Evolutionary conservation across 1,284 basidiomycete genomes (phyloP).

Genomic region (Coniferiporia weirii): DNA sequence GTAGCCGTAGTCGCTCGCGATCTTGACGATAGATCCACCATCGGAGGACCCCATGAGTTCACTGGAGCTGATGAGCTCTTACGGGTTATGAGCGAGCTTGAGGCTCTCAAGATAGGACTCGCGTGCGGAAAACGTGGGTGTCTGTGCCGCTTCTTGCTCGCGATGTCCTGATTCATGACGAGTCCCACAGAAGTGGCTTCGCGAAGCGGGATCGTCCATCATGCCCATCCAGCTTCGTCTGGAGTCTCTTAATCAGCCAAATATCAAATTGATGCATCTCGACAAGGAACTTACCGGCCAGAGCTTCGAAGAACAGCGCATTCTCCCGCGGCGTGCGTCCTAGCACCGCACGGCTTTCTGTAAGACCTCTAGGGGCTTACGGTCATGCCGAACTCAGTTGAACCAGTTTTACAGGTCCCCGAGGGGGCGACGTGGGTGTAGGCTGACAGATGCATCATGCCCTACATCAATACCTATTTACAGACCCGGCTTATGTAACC

Average conservation of each 20-base stretch:
- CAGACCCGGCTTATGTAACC: too few species aligned
- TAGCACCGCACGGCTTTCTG: slow-evolving; percentile 50
- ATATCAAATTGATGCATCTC: too few species aligned
- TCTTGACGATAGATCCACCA: slow-evolving; percentile 30
- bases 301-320: slow-evolving; percentile 56
- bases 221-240: slow-evolving; percentile 71
- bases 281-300: slow-evolving; percentile 29
- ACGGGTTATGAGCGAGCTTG: slow-evolving; percentile 45
- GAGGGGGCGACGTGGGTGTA: too few species aligned
- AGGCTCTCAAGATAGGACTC: slow-evolving; percentile 37
- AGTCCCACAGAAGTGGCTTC: slow-evolving; percentile 66
- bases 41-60: slow-evolving; percentile 27
- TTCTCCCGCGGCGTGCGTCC: slow-evolving; percentile 50
- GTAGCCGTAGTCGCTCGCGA: slow-evolving; percentile 64
- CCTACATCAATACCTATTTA: too few species aligned
- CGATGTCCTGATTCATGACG: slow-evolving; percentile 58
- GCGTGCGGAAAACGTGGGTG: slow-evolving; percentile 19
- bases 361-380: too few species aligned
- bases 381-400: too few species aligned
- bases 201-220: slow-evolving; percentile 74
- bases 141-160: slow-evolving; percentile 30
- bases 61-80: slow-evolving; percentile 42
- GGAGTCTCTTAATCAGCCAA: slow-evolving; percentile 15
- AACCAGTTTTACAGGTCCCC: too few species aligned
- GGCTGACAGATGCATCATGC: too few species aligned